phyloP scores from a whole-genome alignment of 2,329 filamentous ascomycete species.

The Aspergillus pseudoterreus region DNA sequence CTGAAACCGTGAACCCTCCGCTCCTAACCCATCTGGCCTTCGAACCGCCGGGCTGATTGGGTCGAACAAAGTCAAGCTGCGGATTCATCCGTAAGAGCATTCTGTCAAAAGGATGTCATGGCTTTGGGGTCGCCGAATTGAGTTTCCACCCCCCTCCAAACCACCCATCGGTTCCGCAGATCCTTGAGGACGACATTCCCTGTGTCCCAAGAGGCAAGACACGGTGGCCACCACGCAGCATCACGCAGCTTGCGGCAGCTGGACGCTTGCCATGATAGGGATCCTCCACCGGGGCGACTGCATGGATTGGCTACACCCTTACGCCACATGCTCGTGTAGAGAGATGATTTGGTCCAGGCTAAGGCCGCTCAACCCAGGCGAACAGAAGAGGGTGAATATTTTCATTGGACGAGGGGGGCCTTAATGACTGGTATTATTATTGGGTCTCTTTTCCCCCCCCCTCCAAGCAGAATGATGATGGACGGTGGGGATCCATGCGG shows the following conservation, averaged over 20 bases:
- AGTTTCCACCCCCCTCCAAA: background rate
- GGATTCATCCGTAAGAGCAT: background rate
- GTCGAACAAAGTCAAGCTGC: background rate
- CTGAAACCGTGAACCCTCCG: background rate
- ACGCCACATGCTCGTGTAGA: slow-evolving; percentile 17
- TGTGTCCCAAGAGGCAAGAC: background rate
- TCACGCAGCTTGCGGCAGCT: background rate
- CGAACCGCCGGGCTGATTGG: background rate
- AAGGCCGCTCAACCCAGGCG: slow-evolving; percentile 4
- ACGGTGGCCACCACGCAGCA: background rate
- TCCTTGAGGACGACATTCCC: background rate
- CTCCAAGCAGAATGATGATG: background rate
- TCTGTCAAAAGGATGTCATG: background rate
- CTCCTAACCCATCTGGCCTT: no score
- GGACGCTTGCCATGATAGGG: slow-evolving; percentile 1
- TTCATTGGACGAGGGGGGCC: background rate
- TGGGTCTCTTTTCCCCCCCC: background rate
- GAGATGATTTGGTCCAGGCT: slow-evolving; percentile 13
- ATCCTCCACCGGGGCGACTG: slow-evolving; percentile 12
- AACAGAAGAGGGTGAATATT: slow-evolving; percentile 6
- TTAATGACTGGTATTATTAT: background rate
- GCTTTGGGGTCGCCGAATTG: background rate
- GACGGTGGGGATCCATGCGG: background rate
- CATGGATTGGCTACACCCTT: slow-evolving; percentile 10
- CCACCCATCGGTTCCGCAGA: background rate